phyloP scores from a whole-genome alignment of 805 yeast species.

The Ogataea thermomethanolica region DNA sequence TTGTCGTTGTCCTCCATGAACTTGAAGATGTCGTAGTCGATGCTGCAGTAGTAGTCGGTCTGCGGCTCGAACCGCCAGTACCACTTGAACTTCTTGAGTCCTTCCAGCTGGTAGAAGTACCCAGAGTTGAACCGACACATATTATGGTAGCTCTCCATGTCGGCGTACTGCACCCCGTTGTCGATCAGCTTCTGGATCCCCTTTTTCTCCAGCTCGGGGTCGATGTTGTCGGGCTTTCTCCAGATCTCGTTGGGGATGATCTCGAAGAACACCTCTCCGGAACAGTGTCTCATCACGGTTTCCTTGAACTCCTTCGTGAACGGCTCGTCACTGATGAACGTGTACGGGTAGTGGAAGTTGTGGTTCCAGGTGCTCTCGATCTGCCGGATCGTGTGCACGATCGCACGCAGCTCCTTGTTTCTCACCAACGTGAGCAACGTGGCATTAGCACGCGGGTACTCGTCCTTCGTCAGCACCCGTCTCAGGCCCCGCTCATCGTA shows the following conservation, averaged over 20 bases:
- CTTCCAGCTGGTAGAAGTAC: constrained; percentile 58
- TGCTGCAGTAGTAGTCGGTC: constrained; percentile 62
- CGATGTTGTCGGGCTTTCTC: constrained; percentile 47
- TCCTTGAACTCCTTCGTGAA: constrained; percentile 74
- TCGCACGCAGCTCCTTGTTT: constrained; percentile 55
- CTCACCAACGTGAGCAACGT: constrained; percentile 75
- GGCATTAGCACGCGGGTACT: constrained; percentile 56
- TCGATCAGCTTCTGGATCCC: constrained; percentile 38
- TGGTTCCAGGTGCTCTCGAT: constrained; percentile 72
- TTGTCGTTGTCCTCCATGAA: constrained; percentile 68
- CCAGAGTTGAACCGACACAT: constrained; percentile 84
- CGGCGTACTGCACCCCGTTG: constrained; percentile 57
- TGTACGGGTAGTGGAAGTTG: constrained; percentile 86
- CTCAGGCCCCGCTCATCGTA: constrained; percentile 27
- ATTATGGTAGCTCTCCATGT: constrained; percentile 63
- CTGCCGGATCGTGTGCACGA: constrained; percentile 54
- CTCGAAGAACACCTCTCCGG: constrained; percentile 47
- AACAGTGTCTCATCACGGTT: constrained; percentile 45
- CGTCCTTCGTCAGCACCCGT: constrained; percentile 28
- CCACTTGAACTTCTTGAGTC: constrained; percentile 57
- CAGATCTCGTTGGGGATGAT: constrained; percentile 48
- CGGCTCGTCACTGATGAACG: constrained; percentile 79
- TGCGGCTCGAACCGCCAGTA: constrained; percentile 83
- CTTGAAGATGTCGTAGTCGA: constrained; percentile 74
- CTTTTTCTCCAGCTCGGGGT: constrained; percentile 34